Evolutionary conservation across 2,329 filamentous ascomycete genomes (phyloP).

Genomic region (Domatiomyces globalis): DNA sequence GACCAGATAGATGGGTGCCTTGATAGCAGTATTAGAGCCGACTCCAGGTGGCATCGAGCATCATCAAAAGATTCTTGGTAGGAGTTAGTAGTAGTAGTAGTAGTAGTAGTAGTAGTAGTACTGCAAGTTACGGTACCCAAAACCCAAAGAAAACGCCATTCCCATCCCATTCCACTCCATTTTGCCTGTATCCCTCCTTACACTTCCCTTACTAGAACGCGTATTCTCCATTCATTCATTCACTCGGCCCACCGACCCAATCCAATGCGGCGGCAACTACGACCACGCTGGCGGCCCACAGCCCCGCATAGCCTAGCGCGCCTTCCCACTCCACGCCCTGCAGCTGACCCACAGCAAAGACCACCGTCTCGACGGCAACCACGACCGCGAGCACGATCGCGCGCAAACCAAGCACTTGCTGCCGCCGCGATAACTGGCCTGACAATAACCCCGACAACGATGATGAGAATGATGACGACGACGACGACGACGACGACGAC

Average conservation of each 20-base stretch:
- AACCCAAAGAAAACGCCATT: too few species aligned
- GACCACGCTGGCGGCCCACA: slow-evolving; percentile 57
- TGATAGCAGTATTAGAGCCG: too few species aligned
- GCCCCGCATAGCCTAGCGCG: slow-evolving; percentile 54
- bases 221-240: slow-evolving; percentile 7
- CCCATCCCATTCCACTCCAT: too few species aligned
- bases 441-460: slow-evolving; percentile 32
- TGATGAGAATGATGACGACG: slow-evolving; percentile 21
- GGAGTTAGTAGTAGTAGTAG: too few species aligned
- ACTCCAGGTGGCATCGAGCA: too few species aligned
- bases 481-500: slow-evolving; percentile 26
- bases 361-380: slow-evolving; percentile 40
- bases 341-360: slow-evolving; percentile 53
- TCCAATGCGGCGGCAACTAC: slow-evolving; percentile 44
- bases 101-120: too few species aligned
- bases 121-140: too few species aligned
- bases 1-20: not conserved
- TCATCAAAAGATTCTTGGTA: too few species aligned
- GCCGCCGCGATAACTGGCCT: slow-evolving; percentile 47
- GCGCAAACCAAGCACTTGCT: slow-evolving; percentile 50
- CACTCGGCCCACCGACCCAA: slow-evolving; percentile 33
- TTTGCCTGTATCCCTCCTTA: too few species aligned
- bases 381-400: slow-evolving; percentile 39
- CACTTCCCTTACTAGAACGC: too few species aligned
- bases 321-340: slow-evolving; percentile 56